Percentiles rank a stretch among this genome's conserved stretches.
These are phyloP conservation scores for Diospyros lotus DNA, from an alignment of 148 eudicot genomes.

Conservation along the genomic window DNA sequence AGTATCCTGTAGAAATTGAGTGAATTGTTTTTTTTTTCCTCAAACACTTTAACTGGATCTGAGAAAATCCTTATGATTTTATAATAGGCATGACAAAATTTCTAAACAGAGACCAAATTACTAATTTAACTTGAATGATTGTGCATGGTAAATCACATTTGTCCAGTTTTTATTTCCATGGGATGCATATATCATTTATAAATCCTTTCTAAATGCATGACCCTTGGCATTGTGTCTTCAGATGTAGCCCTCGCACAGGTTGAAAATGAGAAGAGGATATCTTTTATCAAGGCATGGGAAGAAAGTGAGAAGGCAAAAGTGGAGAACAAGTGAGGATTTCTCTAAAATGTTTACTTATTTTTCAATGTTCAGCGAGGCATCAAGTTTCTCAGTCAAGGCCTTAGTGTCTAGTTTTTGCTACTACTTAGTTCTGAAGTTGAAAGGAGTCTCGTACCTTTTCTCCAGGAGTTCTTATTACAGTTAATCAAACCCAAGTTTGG, in stretches of 20 bases:
- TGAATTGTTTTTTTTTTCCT: neutral
- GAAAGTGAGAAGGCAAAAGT: conserved; percentile 68
- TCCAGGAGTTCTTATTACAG: neutral
- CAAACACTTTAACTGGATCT: neutral
- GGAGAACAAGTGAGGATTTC: conserved; percentile 23
- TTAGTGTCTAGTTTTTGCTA: neutral
- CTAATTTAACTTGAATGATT: too few relatives aligned
- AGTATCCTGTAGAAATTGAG: neutral
- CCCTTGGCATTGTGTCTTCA: conserved; percentile 15
- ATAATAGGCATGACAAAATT: neutral
- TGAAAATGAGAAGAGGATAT: conserved; percentile 64
- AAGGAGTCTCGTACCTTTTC: neutral
- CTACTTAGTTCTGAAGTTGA: neutral
- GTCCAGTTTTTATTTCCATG: neutral
- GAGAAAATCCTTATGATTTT: neutral
- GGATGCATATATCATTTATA: neutral
- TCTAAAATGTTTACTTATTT: neutral
- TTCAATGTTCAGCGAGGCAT: neutral
- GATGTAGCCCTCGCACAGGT: conserved; percentile 66
- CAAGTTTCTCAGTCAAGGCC: too few relatives aligned
- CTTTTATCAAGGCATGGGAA: conserved; percentile 95
- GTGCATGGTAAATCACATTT: neutral
- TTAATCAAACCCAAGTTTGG: neutral
- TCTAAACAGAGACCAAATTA: neutral
- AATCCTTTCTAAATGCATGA: neutral